These are phyloP conservation scores for Moringa oleifera DNA, from an alignment of 345 rosid species.

Conservation along the genomic window DNA sequence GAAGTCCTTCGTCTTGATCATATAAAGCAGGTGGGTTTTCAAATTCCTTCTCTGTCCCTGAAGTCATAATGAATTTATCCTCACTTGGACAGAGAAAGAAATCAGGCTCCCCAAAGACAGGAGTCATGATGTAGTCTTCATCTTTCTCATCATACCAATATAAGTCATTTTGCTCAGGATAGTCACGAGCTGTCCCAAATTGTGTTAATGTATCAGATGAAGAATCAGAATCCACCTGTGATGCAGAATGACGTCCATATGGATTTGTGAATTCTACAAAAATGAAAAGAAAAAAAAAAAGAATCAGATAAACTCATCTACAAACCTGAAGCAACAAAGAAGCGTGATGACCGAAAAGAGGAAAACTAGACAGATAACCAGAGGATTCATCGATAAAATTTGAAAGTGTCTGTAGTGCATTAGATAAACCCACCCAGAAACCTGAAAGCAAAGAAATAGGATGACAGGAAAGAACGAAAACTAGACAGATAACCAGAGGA, in stretches of 20 bases:
- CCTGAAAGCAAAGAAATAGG: neutral
- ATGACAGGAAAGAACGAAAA: neutral
- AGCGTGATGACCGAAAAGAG: neutral
- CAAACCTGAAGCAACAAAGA: neutral
- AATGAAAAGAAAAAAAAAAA: slow-evolving; percentile 1
- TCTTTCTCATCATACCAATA: slow-evolving; percentile 53
- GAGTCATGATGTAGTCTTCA: slow-evolving; percentile 69
- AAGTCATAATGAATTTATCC: slow-evolving; percentile 68
- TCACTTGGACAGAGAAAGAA: slow-evolving; percentile 54
- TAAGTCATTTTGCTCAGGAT: slow-evolving; percentile 66
- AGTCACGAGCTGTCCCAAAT: slow-evolving; percentile 83
- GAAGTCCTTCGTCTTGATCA: slow-evolving; percentile 37
- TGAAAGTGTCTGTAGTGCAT: neutral
- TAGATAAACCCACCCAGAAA: neutral
- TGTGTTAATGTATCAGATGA: slow-evolving; percentile 74
- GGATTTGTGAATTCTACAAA: slow-evolving; percentile 82
- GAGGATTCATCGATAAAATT: neutral
- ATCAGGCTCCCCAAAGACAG: slow-evolving; percentile 50
- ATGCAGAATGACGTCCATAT: slow-evolving; percentile 64
- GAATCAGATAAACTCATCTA: neutral
- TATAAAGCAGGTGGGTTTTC: slow-evolving; percentile 31
- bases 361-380: neutral
- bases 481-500: neutral
- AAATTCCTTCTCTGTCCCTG: slow-evolving; percentile 31
- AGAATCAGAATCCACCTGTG: slow-evolving; percentile 44